A percentile compares a stretch with the other conserved stretches of the same genome.
phyloP scores from a whole-genome alignment of 768 basidiomycete genomes.

The Suillus lakei region DNA sequence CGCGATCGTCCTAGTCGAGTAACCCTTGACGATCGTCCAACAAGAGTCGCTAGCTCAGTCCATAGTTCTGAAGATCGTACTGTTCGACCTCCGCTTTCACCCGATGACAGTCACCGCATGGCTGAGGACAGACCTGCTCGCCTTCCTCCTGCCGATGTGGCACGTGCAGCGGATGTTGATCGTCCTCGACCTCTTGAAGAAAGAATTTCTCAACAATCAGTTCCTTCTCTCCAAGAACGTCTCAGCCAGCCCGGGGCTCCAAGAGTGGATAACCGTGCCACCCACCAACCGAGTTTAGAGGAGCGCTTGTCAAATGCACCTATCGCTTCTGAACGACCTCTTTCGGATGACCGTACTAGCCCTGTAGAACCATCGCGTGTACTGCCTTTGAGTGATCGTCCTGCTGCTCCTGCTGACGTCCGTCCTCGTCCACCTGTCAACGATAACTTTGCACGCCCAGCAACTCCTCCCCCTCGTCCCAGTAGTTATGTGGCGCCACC shows the following conservation, averaged over 20 bases:
- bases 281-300: constrained; percentile 42
- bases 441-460: constrained; percentile 22
- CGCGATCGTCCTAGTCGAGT: constrained; percentile 20
- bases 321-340: constrained; percentile 25
- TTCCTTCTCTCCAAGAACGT: constrained; percentile 44
- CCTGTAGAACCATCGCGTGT: constrained; percentile 15
- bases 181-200: constrained; percentile 43
- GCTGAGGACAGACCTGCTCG: constrained; percentile 21
- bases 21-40: constrained; percentile 37
- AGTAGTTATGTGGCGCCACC: constrained; percentile 18
- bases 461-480: constrained; percentile 17
- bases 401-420: constrained; percentile 19
- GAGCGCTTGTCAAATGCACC: constrained; percentile 45
- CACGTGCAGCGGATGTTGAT: constrained; percentile 29
- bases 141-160: constrained; percentile 23
- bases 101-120: constrained; percentile 20
- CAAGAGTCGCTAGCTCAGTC: constrained; percentile 29
- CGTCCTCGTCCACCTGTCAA: constrained; percentile 18
- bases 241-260: constrained; percentile 36
- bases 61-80: constrained; percentile 28
- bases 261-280: constrained; percentile 23
- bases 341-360: constrained; percentile 22
- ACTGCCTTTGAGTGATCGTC: constrained; percentile 15
- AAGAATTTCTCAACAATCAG: constrained; percentile 39
- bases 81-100: constrained; percentile 15